Conservation (phyloP, 352 stramenopile genomes). For the Aphanomyces cochlioides region DNA sequence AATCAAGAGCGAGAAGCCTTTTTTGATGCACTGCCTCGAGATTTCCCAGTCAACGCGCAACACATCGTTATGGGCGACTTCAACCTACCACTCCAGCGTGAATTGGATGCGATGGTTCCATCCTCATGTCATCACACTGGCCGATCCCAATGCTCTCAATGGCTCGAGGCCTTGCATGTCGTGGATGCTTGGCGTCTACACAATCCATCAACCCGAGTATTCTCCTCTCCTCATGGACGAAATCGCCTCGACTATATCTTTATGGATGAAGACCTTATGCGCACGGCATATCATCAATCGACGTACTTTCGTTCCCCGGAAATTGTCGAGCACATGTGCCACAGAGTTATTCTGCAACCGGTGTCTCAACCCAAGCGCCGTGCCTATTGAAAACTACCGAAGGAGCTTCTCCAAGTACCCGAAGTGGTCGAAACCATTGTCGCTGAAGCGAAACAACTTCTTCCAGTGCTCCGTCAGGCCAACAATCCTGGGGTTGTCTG, state of each 20-base stretch:
- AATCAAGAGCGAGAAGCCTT: neutral
- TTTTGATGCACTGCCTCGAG: conserved; percentile 3
- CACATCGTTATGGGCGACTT: conserved; percentile 30
- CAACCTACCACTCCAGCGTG: conserved; percentile 17
- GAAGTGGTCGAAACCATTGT: neutral
- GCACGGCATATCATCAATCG: neutral
- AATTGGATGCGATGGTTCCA: neutral
- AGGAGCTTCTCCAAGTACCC: neutral
- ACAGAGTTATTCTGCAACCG: neutral
- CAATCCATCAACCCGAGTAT: conserved; percentile 14
- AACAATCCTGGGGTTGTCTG: neutral
- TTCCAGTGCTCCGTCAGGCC: neutral
- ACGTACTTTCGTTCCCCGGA: conserved; percentile 21
- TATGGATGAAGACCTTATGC: neutral
- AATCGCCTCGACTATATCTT: conserved; percentile 34
- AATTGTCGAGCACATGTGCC: neutral
- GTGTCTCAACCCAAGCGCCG: neutral
- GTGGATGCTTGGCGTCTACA: conserved; percentile 35
- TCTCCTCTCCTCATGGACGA: conserved; percentile 16
- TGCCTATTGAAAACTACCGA: neutral
- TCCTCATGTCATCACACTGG: neutral
- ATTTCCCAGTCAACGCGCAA: neutral
- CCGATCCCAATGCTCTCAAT: neutral
- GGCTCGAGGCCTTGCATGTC: neutral
- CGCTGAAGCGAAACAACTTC: neutral